phyloP scores from a whole-genome alignment of 345 rosid genomes.

The Aquilaria yunnanensis region DNA sequence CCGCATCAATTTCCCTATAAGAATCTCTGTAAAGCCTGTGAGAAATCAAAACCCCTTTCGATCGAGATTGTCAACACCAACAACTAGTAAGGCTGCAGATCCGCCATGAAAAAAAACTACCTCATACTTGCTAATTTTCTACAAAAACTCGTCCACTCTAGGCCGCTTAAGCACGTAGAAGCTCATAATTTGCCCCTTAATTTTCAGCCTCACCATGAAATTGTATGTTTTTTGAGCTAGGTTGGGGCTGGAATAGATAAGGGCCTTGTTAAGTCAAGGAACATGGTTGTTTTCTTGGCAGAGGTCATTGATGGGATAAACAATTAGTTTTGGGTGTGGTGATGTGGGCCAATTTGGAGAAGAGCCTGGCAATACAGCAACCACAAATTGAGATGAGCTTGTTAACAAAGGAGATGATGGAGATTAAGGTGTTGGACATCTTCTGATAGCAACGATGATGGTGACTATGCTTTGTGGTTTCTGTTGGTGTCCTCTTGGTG shows the following conservation, averaged over 20 bases:
- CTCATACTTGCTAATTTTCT: constrained; percentile 45
- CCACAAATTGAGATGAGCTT: constrained; percentile 51
- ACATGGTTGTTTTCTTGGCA: constrained; percentile 39
- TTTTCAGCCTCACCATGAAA: constrained; percentile 56
- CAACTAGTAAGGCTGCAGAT: constrained; percentile 65
- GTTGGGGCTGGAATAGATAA: constrained; percentile 67
- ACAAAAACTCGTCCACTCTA: constrained; percentile 65
- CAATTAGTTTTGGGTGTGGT: constrained; percentile 26
- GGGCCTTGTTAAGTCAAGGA: constrained; percentile 85
- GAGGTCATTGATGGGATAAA: constrained; percentile 27
- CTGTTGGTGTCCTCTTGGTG: constrained; percentile 37
- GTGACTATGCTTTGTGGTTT: constrained; percentile 33
- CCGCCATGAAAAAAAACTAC: constrained; percentile 90
- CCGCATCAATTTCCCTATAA: constrained; percentile 60
- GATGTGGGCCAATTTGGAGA: constrained; percentile 45
- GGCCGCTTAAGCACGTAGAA: constrained; percentile 87
- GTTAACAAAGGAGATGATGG: constrained; percentile 54
- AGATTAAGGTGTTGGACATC: constrained; percentile 30
- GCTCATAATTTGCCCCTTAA: constrained; percentile 51
- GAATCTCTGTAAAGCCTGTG: constrained; percentile 70
- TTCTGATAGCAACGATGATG: constrained; percentile 29
- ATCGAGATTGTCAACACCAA: constrained; percentile 65
- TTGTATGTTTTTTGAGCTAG: constrained; percentile 56
- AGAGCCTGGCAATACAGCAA: constrained; percentile 54
- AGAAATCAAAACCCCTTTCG: constrained; percentile 39